These are phyloP conservation scores for Picea sitchensis DNA, from an alignment of 75 land plant species.

Conservation along the genomic window DNA sequence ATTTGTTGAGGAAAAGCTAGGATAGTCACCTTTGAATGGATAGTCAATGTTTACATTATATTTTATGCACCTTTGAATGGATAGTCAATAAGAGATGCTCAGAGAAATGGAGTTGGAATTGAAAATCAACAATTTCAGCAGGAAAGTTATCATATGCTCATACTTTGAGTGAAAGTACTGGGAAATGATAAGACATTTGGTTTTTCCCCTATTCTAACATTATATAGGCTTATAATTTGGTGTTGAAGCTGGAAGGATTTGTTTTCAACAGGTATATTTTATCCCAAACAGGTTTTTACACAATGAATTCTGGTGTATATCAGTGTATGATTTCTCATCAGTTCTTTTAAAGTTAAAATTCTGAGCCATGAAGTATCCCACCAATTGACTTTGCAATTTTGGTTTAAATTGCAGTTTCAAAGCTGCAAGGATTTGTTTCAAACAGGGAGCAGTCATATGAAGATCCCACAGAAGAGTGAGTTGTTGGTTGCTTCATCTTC, in stretches of 20 bases:
- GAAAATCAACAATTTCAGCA: constrained; percentile 1
- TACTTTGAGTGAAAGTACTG: neutral
- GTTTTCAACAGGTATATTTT: neutral
- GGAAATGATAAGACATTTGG: neutral
- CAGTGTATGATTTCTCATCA: neutral
- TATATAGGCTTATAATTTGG: neutral
- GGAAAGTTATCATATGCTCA: neutral
- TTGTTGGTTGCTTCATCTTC: constrained; percentile 1
- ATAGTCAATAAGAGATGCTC: constrained; percentile 4
- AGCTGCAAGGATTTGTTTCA: constrained; percentile 97
- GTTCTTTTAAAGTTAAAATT: neutral
- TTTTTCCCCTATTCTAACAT: neutral
- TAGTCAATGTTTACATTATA: too few species aligned
- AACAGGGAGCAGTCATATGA: constrained; percentile 98
- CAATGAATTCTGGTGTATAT: neutral
- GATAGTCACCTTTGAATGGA: too few species aligned
- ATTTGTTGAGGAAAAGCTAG: too few species aligned
- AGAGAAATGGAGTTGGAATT: neutral
- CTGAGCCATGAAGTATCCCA: neutral
- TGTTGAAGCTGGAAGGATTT: neutral
- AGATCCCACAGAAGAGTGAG: constrained; percentile 99
- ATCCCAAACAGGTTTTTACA: neutral
- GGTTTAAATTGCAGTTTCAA: constrained; percentile 62
- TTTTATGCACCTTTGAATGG: neutral
- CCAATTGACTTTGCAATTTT: constrained; percentile 2